These are phyloP conservation scores for Nicotiana otophora DNA, from an alignment of 257 asterid species.

Conservation along the genomic window DNA sequence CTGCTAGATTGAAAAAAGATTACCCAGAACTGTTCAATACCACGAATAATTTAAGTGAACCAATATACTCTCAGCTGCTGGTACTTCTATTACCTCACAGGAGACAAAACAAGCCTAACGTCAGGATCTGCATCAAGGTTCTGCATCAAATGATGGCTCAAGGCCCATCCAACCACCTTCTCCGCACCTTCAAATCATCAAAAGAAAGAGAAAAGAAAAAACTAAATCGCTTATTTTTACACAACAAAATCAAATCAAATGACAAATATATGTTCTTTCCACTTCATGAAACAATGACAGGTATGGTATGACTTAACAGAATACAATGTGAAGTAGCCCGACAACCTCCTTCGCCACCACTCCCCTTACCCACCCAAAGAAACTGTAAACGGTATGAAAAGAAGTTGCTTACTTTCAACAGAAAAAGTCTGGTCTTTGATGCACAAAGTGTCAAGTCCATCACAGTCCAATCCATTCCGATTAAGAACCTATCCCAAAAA, in stretches of 20 bases:
- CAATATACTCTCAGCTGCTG: constrained; percentile 1
- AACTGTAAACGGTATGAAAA: not conserved
- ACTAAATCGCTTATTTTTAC: not conserved
- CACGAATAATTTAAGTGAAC: not conserved
- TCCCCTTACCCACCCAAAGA: not conserved
- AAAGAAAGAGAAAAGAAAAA: constrained; percentile 4
- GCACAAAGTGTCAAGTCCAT: constrained; percentile 55
- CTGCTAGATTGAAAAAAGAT: constrained; percentile 33
- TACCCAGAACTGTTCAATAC: constrained; percentile 1
- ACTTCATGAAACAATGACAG: not conserved
- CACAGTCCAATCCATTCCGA: constrained; percentile 67
- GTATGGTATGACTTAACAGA: not conserved
- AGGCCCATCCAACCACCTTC: constrained; percentile 83
- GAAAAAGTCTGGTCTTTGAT: constrained; percentile 77
- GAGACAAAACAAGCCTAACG: constrained; percentile 44
- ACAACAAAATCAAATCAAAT: not conserved
- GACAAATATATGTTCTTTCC: not conserved
- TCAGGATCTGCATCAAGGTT: constrained; percentile 46
- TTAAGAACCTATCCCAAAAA: constrained; percentile 57
- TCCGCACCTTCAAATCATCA: constrained; percentile 58
- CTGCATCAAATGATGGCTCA: constrained; percentile 62
- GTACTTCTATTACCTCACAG: constrained; percentile 53
- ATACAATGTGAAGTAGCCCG: not conserved
- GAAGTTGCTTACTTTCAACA: constrained; percentile 56
- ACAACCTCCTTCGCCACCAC: not conserved